Evolutionary conservation across 2,329 filamentous ascomycete species (phyloP).

Genomic region (Xylaria sp.): DNA sequence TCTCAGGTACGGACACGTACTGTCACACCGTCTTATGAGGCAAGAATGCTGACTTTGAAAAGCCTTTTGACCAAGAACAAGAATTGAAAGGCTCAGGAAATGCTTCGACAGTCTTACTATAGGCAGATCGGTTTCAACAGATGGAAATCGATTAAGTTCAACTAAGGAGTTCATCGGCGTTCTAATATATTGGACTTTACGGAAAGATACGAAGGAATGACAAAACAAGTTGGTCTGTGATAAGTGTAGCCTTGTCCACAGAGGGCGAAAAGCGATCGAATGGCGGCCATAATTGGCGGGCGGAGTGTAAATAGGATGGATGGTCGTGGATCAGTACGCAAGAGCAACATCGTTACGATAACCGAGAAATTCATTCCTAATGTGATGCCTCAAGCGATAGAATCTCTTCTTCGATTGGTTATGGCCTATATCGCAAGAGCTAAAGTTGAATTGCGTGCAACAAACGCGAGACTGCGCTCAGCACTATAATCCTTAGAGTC

Average conservation of each 20-base stretch:
- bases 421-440: constrained; percentile 68
- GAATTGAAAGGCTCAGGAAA: background rate
- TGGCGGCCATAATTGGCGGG: constrained; percentile 60
- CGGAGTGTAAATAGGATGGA: constrained; percentile 67
- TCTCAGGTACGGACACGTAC: constrained; percentile 6
- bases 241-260: background rate
- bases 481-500: background rate
- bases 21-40: background rate
- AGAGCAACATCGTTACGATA: constrained; percentile 66
- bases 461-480: constrained; percentile 62
- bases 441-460: constrained; percentile 66
- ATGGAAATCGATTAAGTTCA: background rate
- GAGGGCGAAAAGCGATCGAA: constrained; percentile 60
- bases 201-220: background rate
- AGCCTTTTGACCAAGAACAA: constrained; percentile 19
- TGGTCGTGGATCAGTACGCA: constrained; percentile 65
- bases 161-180: background rate
- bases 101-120: background rate
- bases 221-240: background rate
- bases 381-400: constrained; percentile 68
- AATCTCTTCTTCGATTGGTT: constrained; percentile 65
- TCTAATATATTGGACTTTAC: background rate
- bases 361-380: constrained; percentile 70
- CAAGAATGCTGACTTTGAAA: constrained; percentile 2
- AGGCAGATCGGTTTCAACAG: background rate